phyloP scores from a whole-genome alignment of 2,329 filamentous ascomycete species.

The Claviceps pusilla region DNA sequence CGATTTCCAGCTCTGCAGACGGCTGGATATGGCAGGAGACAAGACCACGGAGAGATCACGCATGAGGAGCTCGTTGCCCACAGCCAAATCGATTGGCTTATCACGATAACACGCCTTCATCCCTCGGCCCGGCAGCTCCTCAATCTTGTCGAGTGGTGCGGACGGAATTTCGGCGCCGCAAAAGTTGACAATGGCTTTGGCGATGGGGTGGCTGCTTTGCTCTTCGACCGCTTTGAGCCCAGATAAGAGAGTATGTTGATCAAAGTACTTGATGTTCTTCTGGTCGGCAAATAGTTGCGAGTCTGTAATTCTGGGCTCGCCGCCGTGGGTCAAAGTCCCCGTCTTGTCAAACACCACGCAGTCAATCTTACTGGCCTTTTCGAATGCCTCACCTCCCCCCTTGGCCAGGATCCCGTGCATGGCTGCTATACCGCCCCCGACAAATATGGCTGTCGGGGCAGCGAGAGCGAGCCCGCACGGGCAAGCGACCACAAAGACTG shows the following conservation, averaged over 20 bases:
- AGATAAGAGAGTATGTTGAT: slow-evolving; percentile 27
- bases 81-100: slow-evolving; percentile 36
- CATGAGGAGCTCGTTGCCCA: slow-evolving; percentile 64
- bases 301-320: slow-evolving; percentile 54
- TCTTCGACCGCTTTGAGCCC: slow-evolving; percentile 49
- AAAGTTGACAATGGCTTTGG: slow-evolving; percentile 51
- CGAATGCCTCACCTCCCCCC: slow-evolving; percentile 72
- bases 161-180: slow-evolving; percentile 29
- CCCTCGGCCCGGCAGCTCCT: slow-evolving; percentile 59
- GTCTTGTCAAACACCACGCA: slow-evolving; percentile 83
- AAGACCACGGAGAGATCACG: slow-evolving; percentile 29
- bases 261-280: slow-evolving; percentile 8
- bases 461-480: slow-evolving; percentile 72
- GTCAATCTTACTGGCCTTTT: slow-evolving; percentile 64
- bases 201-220: slow-evolving; percentile 61
- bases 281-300: slow-evolving; percentile 24
- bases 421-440: slow-evolving; percentile 66
- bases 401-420: slow-evolving; percentile 69
- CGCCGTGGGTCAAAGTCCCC: slow-evolving; percentile 61
- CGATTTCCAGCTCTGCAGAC: slow-evolving; percentile 41
- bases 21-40: slow-evolving; percentile 16
- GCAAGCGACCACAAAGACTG: slow-evolving; percentile 76
- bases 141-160: slow-evolving; percentile 27
- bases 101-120: slow-evolving; percentile 41
- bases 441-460: slow-evolving; percentile 75